A percentile compares a stretch with the other conserved stretches of the same genome.
Evolutionary conservation across 1,139 yeast species (phyloP).

Genomic region (Candida pseudoviswanathii): DNA sequence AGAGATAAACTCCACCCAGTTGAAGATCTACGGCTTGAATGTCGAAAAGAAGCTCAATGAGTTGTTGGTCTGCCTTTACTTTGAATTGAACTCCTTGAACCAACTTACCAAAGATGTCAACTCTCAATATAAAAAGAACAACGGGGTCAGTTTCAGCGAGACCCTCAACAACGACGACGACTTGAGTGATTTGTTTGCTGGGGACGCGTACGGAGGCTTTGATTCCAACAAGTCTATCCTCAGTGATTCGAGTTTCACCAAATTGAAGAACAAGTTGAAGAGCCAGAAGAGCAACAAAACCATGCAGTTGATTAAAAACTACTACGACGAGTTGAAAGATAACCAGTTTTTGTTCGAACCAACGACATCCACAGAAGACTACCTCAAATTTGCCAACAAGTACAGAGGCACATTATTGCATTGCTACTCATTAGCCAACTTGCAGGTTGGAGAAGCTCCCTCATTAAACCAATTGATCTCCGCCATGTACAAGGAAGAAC

Average conservation of each 20-base stretch:
- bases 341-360: constrained; percentile 45
- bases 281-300: constrained; percentile 18
- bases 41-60: constrained; percentile 26
- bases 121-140: constrained; percentile 16
- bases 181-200: constrained; percentile 20
- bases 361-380: constrained; percentile 19
- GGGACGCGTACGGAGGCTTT: constrained; percentile 31
- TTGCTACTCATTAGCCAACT: constrained; percentile 34
- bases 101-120: constrained; percentile 18
- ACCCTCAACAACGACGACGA: constrained; percentile 7
- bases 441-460: constrained; percentile 44
- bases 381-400: constrained; percentile 18
- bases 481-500: constrained; percentile 31
- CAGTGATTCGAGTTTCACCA: constrained; percentile 15
- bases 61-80: constrained; percentile 34
- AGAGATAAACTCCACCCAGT: constrained; percentile 61
- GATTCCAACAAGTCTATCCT: constrained; percentile 7
- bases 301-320: constrained; percentile 21
- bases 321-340: constrained; percentile 26
- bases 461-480: constrained; percentile 31
- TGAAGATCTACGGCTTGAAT: constrained; percentile 43
- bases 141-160: constrained; percentile 12
- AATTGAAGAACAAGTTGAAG: constrained; percentile 15
- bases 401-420: constrained; percentile 29
- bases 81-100: constrained; percentile 28